Evolutionary conservation across 2,329 filamentous ascomycete species (phyloP).

Genomic region (Fusarium mangiferae): DNA sequence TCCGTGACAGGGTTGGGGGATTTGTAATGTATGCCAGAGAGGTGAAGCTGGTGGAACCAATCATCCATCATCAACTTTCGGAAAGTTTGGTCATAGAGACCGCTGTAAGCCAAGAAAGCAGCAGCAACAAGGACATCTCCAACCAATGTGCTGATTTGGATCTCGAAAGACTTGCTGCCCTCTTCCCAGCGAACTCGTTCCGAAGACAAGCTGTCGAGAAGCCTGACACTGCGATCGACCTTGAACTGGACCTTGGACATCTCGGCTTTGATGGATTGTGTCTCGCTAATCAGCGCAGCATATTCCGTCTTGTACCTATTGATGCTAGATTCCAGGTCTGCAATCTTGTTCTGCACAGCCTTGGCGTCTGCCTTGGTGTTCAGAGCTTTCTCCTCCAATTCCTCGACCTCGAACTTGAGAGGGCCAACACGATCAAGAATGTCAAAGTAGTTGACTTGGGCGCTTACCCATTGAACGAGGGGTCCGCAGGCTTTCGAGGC

Average conservation of each 20-base stretch:
- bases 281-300: slow-evolving; percentile 94
- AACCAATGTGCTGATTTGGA: slow-evolving; percentile 94
- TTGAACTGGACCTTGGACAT: slow-evolving; percentile 98
- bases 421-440: slow-evolving; percentile 95
- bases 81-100: slow-evolving; percentile 98
- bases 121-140: slow-evolving; percentile 97
- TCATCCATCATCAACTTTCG: slow-evolving; percentile 98
- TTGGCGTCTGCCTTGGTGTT: slow-evolving; percentile 94
- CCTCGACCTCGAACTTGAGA: slow-evolving; percentile 86
- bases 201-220: slow-evolving; percentile 94
- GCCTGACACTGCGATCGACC: slow-evolving; percentile 92
- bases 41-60: slow-evolving; percentile 91
- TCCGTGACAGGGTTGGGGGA: slow-evolving; percentile 94
- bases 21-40: slow-evolving; percentile 95
- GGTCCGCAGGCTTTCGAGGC: slow-evolving; percentile 97
- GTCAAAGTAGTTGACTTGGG: slow-evolving; percentile 97
- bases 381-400: slow-evolving; percentile 87
- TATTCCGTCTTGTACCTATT: slow-evolving; percentile 96
- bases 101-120: slow-evolving; percentile 95
- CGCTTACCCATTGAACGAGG: slow-evolving; percentile 95
- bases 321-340: slow-evolving; percentile 87
- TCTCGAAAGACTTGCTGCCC: slow-evolving; percentile 97
- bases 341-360: slow-evolving; percentile 89
- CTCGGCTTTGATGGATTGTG: slow-evolving; percentile 95
- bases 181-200: slow-evolving; percentile 95